Evolutionary conservation across 352 stramenopile species (phyloP), one percentile per base, ranked within the genome.

Genomic region (Phytophthora boehmeriae): DNA sequence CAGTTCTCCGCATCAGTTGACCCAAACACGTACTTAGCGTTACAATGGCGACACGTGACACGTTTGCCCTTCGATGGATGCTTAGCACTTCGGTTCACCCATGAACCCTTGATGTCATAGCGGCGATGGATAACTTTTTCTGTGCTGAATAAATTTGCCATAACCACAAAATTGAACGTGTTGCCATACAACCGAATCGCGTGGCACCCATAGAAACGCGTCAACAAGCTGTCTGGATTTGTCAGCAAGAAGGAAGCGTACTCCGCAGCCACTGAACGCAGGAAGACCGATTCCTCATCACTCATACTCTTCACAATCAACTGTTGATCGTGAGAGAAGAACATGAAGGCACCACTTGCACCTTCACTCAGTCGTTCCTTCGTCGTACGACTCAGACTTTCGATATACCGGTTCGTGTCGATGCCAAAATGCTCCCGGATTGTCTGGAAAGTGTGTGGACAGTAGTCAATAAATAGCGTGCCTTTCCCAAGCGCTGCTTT

Each of bases 251-350:
- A 94, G 8, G 80, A 89, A 34, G 80, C 83, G 56, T 95, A 95
- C 30, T 93, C 82, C 25, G 80, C 67, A 19, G 87, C 87, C 52
- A 95, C 90, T 9, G 83, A 90, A 30, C 86, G 83, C 42, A 95
- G 56, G 58, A 95, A 95, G 13, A 76, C 69, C 19, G 85, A 90
- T 53, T 95, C 87, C 46, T 93, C 87, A 52, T 92, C 79, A 55
- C 85, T 94, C 87, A 95, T 95, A 81, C 87, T 95, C 67, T 95
- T 95, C 46, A 95, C 87, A 60, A 95, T 95, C 49, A 93, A 55
- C 63, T 94, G 81, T 66, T 95, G 87, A 56, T 95, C 87, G 57
- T 90, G 80, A 5, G 87, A 95, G 59, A 95, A 95, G 66, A 94
- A 95, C 87, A 95, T 95, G 68, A 95, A 95, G 11, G 87, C 87